phyloP scores from a whole-genome alignment of 495 filamentous ascomycete genomes.

The Hamigera avellanea region DNA sequence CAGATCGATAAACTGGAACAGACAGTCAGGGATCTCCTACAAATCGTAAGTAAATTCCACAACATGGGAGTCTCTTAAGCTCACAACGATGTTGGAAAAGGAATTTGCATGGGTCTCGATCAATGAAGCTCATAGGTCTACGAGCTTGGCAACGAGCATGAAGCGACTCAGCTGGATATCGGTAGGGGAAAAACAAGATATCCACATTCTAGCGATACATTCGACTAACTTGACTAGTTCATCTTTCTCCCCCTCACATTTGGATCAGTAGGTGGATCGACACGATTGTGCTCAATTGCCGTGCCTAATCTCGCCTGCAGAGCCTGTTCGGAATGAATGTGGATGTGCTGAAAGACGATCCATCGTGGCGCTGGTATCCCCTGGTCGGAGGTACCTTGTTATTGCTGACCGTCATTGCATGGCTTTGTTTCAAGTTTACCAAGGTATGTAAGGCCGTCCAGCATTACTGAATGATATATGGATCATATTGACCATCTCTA shows the following conservation, averaged over 20 bases:
- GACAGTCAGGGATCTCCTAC: conserved; percentile 11
- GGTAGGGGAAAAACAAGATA: no score
- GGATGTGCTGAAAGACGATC: conserved; percentile 13
- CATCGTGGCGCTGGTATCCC: conserved; percentile 20
- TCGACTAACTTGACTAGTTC: conserved; percentile 13
- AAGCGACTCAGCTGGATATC: conserved; percentile 27
- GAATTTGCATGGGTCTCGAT: conserved; percentile 16
- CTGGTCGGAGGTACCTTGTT: conserved; percentile 11
- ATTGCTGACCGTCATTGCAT: conserved; percentile 11
- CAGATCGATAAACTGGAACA: conserved; percentile 13
- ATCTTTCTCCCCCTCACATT: conserved; percentile 24
- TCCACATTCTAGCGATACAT: no score
- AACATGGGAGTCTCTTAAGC: not conserved
- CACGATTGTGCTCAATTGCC: not conserved
- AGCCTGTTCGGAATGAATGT: conserved; percentile 27
- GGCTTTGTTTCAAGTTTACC: conserved; percentile 17
- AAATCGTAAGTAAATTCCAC: conserved; percentile 7
- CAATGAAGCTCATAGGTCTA: conserved; percentile 19
- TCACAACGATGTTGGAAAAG: not conserved
- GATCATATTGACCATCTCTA: not conserved
- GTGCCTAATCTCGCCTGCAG: conserved; percentile 5
- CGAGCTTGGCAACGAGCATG: conserved; percentile 15
- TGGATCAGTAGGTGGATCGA: conserved; percentile 11
- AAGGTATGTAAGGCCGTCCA: conserved; percentile 5
- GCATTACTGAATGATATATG: not conserved